Conservation (phyloP, 192 early-diverging fungal species). For the Dissophora ornata region DNA sequence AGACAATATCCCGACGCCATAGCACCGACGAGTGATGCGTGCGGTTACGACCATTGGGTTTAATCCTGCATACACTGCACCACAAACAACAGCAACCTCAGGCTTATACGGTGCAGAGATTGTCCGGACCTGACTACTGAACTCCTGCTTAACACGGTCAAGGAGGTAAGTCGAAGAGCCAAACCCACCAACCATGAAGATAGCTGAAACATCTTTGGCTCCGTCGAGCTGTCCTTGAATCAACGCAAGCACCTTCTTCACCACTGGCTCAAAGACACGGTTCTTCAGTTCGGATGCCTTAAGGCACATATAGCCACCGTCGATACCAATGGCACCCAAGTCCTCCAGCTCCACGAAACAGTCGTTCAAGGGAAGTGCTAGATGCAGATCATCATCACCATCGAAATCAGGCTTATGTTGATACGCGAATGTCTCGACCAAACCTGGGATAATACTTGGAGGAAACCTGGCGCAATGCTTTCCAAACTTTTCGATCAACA, state of each 20-base stretch:
- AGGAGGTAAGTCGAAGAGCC: conserved; percentile 56
- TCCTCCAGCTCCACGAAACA: conserved; percentile 1
- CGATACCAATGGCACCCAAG: conserved; percentile 16
- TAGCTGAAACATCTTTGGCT: conserved; percentile 38
- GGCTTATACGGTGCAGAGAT: conserved; percentile 57
- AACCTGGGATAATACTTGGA: conserved; percentile 1
- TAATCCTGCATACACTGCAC: conserved; percentile 57
- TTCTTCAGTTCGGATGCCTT: conserved; percentile 21
- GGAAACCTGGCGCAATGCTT: conserved; percentile 33
- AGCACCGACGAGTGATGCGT: conserved; percentile 54
- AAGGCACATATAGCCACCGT: conserved; percentile 18
- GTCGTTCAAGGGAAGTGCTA: neutral
- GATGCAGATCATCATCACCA: conserved; percentile 20
- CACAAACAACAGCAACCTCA: conserved; percentile 56
- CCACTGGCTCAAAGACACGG: conserved; percentile 43
- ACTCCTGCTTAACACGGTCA: conserved; percentile 46
- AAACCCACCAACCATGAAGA: conserved; percentile 57
- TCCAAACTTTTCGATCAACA: conserved; percentile 38
- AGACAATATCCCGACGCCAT: conserved; percentile 23
- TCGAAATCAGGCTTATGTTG: conserved; percentile 30
- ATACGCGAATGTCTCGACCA: conserved; percentile 27
- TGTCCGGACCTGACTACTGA: conserved; percentile 29
- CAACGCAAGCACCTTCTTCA: conserved; percentile 48
- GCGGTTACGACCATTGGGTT: conserved; percentile 56
- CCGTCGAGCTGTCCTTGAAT: conserved; percentile 55